A percentile compares a stretch with the other conserved stretches of the same genome.
Evolutionary conservation across 768 basidiomycete genomes (phyloP).

Genomic region (Pleurotus platypus): DNA sequence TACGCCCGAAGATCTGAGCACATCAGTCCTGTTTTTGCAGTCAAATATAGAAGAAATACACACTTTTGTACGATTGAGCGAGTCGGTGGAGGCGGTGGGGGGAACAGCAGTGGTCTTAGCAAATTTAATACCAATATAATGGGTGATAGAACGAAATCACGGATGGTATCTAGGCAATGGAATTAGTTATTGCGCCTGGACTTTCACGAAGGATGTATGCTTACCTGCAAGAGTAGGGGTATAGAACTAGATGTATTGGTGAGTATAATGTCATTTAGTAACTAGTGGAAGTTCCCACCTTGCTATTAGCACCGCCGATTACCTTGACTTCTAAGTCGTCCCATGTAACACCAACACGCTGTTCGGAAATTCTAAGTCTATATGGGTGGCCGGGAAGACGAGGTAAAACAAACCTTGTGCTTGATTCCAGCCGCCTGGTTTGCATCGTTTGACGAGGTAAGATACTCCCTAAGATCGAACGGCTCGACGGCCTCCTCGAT

Average conservation of each 20-base stretch:
- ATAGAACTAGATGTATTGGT: constrained; percentile 38
- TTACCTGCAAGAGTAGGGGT: constrained; percentile 58
- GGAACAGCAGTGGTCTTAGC: constrained; percentile 32
- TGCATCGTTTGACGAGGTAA: constrained; percentile 64
- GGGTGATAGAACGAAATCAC: constrained; percentile 52
- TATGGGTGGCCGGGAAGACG: neutral
- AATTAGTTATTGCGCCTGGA: neutral
- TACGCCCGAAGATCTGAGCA: constrained; percentile 55
- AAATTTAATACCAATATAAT: constrained; percentile 43
- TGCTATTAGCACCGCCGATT: constrained; percentile 49
- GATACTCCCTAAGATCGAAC: constrained; percentile 71
- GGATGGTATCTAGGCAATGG: constrained; percentile 37
- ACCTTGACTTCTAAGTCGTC: constrained; percentile 63
- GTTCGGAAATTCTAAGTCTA: neutral
- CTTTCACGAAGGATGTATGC: no score
- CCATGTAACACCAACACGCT: constrained; percentile 76
- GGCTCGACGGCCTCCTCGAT: constrained; percentile 20
- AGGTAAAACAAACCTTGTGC: constrained; percentile 36
- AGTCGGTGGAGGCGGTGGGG: constrained; percentile 31
- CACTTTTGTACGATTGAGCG: constrained; percentile 62
- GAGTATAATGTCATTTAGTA: neutral
- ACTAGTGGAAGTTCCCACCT: constrained; percentile 31
- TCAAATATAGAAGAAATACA: constrained; percentile 7
- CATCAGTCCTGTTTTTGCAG: neutral
- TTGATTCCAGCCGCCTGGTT: constrained; percentile 62